Evolutionary conservation across 129 eudicot genomes (phyloP).

Genomic region (Tagetes patula): DNA sequence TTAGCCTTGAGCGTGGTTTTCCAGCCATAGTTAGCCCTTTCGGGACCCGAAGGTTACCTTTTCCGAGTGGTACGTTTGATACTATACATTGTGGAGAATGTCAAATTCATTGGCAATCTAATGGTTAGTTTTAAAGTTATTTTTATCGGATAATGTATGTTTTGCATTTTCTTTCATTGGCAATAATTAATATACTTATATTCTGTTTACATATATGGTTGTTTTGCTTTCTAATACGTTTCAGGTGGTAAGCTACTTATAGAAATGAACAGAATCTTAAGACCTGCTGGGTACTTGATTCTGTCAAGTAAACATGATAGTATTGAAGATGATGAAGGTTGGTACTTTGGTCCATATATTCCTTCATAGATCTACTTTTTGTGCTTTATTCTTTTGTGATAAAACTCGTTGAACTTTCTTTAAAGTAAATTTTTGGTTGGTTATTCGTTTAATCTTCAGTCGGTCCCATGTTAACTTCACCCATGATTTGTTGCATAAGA

Average conservation of each 20-base stretch:
- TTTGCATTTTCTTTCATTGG: neutral
- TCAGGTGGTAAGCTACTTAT: slow-evolving; percentile 82
- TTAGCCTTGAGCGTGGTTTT: slow-evolving; percentile 96
- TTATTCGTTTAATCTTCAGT: neutral
- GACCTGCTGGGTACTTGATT: slow-evolving; percentile 92
- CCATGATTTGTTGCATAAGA: neutral
- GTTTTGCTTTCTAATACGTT: slow-evolving; percentile 11
- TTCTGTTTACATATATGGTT: neutral
- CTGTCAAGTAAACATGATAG: slow-evolving; percentile 74
- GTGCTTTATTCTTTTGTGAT: slow-evolving; percentile 2
- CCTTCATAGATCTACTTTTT: neutral
- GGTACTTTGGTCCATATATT: slow-evolving; percentile 29
- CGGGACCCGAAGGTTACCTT: slow-evolving; percentile 72
- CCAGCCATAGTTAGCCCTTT: slow-evolving; percentile 80
- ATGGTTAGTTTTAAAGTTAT: slow-evolving; percentile 45
- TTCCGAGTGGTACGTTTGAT: slow-evolving; percentile 95
- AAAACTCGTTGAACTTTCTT: neutral
- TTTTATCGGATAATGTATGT: slow-evolving; percentile 4
- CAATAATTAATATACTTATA: neutral
- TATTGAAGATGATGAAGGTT: slow-evolving; percentile 94
- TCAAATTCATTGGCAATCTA: slow-evolving; percentile 77
- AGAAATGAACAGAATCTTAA: slow-evolving; percentile 86
- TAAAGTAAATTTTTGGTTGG: neutral
- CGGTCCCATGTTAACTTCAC: neutral
- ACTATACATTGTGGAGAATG: slow-evolving; percentile 92